These are phyloP conservation scores for Hirsutella minnesotensis DNA, from an alignment of 2,329 filamentous ascomycete species.

Conservation along the genomic window DNA sequence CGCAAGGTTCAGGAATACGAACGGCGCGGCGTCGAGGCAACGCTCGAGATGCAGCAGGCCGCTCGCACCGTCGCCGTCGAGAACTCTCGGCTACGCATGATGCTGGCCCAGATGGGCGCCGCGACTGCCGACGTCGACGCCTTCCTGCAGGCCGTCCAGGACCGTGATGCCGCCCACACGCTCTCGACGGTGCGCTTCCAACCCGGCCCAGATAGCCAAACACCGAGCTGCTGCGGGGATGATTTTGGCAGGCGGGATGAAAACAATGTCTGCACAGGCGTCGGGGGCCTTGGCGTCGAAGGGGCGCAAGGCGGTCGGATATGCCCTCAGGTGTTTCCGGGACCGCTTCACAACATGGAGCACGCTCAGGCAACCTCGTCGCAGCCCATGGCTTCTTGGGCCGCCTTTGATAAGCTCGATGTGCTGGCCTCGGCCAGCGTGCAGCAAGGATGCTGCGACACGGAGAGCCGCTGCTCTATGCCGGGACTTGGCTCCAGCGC, in stretches of 20 bases:
- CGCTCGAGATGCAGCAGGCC: constrained; percentile 40
- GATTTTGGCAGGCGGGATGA: background rate
- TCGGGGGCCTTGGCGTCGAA: background rate
- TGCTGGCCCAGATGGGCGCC: constrained; percentile 29
- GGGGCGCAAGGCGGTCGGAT: background rate
- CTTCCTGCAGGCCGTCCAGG: constrained; percentile 24
- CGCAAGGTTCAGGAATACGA: constrained; percentile 33
- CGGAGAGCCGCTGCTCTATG: constrained; percentile 8
- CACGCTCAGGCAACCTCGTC: background rate
- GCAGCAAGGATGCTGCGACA: constrained; percentile 13
- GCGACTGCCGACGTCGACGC: constrained; percentile 24
- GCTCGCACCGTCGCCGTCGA: constrained; percentile 36
- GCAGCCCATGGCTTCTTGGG: background rate
- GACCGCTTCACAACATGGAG: background rate
- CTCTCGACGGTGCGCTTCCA: constrained; percentile 6
- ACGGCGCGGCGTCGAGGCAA: constrained; percentile 33
- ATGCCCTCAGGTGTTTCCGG: background rate
- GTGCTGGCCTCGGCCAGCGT: constrained; percentile 25
- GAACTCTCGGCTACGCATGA: constrained; percentile 31
- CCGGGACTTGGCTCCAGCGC: constrained; percentile 4
- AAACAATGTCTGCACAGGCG: background rate
- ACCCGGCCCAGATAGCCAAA: background rate
- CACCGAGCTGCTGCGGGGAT: background rate
- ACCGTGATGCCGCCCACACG: constrained; percentile 17
- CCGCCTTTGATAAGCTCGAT: constrained; percentile 23